phyloP scores from a whole-genome alignment of 306 rosid species.

The Prinsepia uniflora region DNA sequence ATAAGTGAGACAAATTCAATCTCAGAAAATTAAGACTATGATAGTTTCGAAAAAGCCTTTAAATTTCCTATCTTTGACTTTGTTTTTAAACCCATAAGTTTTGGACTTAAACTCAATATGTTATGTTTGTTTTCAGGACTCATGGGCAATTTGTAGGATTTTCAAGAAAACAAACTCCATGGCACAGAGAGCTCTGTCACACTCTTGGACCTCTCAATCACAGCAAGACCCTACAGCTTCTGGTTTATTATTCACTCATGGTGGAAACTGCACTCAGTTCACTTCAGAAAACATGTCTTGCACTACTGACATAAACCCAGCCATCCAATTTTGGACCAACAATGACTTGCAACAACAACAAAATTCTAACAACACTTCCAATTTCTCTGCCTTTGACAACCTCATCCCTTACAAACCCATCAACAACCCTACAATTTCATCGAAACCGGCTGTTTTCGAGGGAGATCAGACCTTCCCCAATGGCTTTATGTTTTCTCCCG shows the following conservation, averaged over 20 bases:
- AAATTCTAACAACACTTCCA: slow-evolving; percentile 11
- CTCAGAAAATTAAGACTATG: too few species aligned
- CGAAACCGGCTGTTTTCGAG: slow-evolving; percentile 26
- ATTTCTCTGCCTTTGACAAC: slow-evolving; percentile 35
- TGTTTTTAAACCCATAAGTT: background rate
- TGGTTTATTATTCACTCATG: slow-evolving; percentile 39
- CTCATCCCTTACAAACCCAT: slow-evolving; percentile 36
- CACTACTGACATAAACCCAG: slow-evolving; percentile 40
- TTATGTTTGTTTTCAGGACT: slow-evolving; percentile 41
- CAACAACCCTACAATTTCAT: slow-evolving; percentile 13
- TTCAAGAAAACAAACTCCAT: slow-evolving; percentile 68
- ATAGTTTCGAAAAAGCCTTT: too few species aligned
- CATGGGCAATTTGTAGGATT: slow-evolving; percentile 91
- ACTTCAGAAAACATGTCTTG: slow-evolving; percentile 39
- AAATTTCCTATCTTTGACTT: background rate
- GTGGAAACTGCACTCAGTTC: slow-evolving; percentile 31
- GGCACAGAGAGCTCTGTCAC: slow-evolving; percentile 66
- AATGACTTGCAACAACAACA: slow-evolving; percentile 32
- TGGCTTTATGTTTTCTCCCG: slow-evolving; percentile 41
- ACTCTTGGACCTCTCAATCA: slow-evolving; percentile 50
- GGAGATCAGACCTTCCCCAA: slow-evolving; percentile 35
- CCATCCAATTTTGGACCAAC: slow-evolving; percentile 31
- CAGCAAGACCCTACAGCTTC: slow-evolving; percentile 42
- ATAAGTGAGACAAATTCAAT: too few species aligned
- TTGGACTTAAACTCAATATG: background rate